Evolutionary conservation across 129 eudicot species (phyloP), one percentile per base, ranked within the genome.

Genomic region (Rutidosis leptorrhynchoides): DNA sequence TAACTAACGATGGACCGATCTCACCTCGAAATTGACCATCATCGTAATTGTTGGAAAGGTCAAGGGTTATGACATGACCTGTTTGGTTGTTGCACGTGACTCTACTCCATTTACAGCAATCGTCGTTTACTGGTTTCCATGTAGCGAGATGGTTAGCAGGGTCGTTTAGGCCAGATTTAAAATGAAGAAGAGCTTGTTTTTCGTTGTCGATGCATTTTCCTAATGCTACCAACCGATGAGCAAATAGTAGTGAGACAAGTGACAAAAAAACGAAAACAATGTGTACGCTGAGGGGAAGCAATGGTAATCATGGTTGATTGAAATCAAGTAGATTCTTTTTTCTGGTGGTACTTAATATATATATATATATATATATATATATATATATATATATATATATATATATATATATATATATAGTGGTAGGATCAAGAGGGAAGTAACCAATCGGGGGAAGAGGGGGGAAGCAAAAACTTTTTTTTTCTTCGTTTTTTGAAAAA

Each of bases 31-130:
- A n/a, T n/a, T n/a, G 14, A 2, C 0, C 5, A 55, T 22, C 7
- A 3, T 9, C 5, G 3, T 2, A 83, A 69, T n/a, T n/a, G n/a
- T n/a, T n/a, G n/a, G n/a, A n/a, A n/a, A n/a, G n/a, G 58, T 60
- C 19, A 37, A 83, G 71, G 8, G 5, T 22, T 11, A 25, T 65
- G 49, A 83, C 80, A 71, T 73, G 80, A 62, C 82, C 74, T 0
- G 83, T 77, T 51, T 1, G 17, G 58, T 59, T 49, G 61, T 59
- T 48, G 68, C 68, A 78, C 0, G 27, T 10, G 52, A 84, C 76
- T 20, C 90, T 73, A 1, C 26, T 26, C 90, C 90, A 84, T 30
- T 26, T 58, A 65, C 90, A 81, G 5, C 90, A 76, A 8, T 80
- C 83, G 7, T 64, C 51, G 15, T 16, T 24, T 12, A 43, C 56